Percentiles rank a stretch among this genome's conserved stretches.
These are phyloP conservation scores for Xylariaceae sp. DNA, from an alignment of 2,329 filamentous ascomycete genomes.

Conservation along the genomic window DNA sequence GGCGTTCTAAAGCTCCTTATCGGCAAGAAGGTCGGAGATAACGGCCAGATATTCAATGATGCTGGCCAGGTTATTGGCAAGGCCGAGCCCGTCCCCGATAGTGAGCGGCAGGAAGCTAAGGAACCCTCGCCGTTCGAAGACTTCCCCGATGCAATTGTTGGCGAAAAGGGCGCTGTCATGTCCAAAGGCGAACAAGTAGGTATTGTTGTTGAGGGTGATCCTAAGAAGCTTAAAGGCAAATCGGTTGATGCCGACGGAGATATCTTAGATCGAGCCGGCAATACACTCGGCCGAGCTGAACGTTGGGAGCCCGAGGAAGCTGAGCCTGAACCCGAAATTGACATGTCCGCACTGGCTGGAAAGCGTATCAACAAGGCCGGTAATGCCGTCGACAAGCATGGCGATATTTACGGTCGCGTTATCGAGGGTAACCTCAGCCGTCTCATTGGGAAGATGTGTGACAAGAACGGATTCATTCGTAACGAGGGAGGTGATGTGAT, in stretches of 20 bases:
- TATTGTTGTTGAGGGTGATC: constrained; percentile 67
- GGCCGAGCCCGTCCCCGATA: constrained; percentile 66
- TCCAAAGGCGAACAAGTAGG: constrained; percentile 63
- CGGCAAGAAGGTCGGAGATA: constrained; percentile 67
- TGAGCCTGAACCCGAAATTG: constrained; percentile 57
- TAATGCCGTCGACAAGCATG: constrained; percentile 61
- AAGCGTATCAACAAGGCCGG: constrained; percentile 76
- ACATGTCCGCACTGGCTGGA: constrained; percentile 68
- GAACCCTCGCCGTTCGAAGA: constrained; percentile 62
- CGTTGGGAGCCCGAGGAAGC: constrained; percentile 63
- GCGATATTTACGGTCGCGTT: constrained; percentile 66
- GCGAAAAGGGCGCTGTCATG: constrained; percentile 58
- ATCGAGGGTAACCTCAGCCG: constrained; percentile 69
- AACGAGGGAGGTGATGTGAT: constrained; percentile 75
- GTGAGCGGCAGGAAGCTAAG: constrained; percentile 55
- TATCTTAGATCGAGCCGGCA: constrained; percentile 70
- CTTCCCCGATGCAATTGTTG: constrained; percentile 60
- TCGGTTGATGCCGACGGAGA: constrained; percentile 73
- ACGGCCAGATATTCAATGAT: constrained; percentile 75
- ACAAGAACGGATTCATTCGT: constrained; percentile 73
- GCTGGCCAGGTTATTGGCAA: constrained; percentile 71
- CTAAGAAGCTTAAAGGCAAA: constrained; percentile 68
- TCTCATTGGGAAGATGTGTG: constrained; percentile 71
- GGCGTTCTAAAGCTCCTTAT: constrained; percentile 68
- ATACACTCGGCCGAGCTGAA: constrained; percentile 70